Evolutionary conservation across 1,284 basidiomycete species (phyloP), one percentile per base, ranked within the genome.

Genomic region (Sutorius eximius): DNA sequence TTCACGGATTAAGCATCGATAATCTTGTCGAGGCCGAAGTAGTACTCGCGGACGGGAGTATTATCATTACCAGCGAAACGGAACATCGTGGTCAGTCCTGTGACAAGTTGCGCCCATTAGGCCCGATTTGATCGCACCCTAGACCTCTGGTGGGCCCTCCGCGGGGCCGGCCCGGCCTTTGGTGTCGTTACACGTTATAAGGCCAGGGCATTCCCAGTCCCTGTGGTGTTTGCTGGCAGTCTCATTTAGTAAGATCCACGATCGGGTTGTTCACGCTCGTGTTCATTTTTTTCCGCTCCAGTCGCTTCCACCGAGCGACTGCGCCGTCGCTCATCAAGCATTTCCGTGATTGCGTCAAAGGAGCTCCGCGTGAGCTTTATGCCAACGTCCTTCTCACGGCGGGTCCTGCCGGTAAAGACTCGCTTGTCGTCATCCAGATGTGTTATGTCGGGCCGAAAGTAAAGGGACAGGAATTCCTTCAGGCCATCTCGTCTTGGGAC

Each of bases 271-370:
- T 16, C 37, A 40, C 33, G 36, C 29, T 2, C 6, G n/a, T 33
- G 6, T 20, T 57, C 20, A 57, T 43, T 20, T 32, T 49, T 55
- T 20, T 3, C 16, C 24, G 18, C 24, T 53, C 15, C 62, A 93
- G 91, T 70, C 88, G 91, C 27, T 94, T 95, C 75, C 87, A 92
- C 67, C 82, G 82, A 44, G 80, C 85, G 9, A 95, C 92, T 0
- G 89, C 93, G 0, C 84, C 91, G 9, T 93, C 90, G 8, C 81
- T 96, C 34, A 86, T 96, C 68, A 89, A 87, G 60, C 93, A 96
- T 71, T 93, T 94, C 77, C 85, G 93, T 29, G 94, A 96, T 71
- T 95, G 93, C 66, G 82, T 95, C 73, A 95, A 95, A 66, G 84
- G 85, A 34, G 88, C 90, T 5, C 91, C 93, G 15, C 81, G 87